Conservation (phyloP, 768 basidiomycete species). For the Leccinum longicurvipes region DNA sequence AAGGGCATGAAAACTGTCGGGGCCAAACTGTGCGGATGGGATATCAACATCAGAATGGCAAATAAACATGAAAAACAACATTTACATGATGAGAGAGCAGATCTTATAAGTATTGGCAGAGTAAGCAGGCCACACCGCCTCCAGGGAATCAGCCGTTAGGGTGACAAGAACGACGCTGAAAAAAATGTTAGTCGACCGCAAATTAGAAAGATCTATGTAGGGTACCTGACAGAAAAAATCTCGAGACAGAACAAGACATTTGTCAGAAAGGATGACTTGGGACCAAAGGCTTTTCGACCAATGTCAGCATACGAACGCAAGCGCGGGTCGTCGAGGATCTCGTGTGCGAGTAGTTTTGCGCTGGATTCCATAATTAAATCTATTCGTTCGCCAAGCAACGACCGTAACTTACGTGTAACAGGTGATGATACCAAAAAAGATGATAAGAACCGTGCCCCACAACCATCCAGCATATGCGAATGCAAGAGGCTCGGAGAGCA, state of each 20-base stretch:
- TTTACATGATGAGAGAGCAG: slow-evolving; percentile 68
- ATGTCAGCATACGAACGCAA: slow-evolving; percentile 87
- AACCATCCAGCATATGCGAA: slow-evolving; percentile 93
- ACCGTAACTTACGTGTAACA: slow-evolving; percentile 76
- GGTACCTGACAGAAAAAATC: slow-evolving; percentile 75
- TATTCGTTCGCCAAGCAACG: background rate
- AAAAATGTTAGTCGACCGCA: background rate
- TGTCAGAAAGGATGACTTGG: slow-evolving; percentile 60
- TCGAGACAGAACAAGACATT: slow-evolving; percentile 82
- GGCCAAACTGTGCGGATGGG: slow-evolving; percentile 51
- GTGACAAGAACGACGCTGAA: slow-evolving; percentile 82
- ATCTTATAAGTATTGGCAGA: slow-evolving; percentile 74
- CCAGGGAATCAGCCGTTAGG: slow-evolving; percentile 82
- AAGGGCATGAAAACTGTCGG: slow-evolving; percentile 87
- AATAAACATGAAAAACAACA: slow-evolving; percentile 1
- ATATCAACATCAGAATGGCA: background rate
- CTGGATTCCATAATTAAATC: slow-evolving; percentile 38
- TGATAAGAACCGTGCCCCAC: slow-evolving; percentile 66
- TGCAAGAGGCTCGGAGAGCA: slow-evolving; percentile 86
- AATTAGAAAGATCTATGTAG: background rate
- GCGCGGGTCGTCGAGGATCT: slow-evolving; percentile 67
- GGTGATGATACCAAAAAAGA: slow-evolving; percentile 74
- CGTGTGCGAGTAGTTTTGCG: slow-evolving; percentile 79
- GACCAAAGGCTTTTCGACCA: slow-evolving; percentile 84
- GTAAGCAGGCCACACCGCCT: slow-evolving; percentile 65